Evolutionary conservation across 2,329 filamentous ascomycete species (phyloP).

Genomic region (Chrysoporthe cubensis): DNA sequence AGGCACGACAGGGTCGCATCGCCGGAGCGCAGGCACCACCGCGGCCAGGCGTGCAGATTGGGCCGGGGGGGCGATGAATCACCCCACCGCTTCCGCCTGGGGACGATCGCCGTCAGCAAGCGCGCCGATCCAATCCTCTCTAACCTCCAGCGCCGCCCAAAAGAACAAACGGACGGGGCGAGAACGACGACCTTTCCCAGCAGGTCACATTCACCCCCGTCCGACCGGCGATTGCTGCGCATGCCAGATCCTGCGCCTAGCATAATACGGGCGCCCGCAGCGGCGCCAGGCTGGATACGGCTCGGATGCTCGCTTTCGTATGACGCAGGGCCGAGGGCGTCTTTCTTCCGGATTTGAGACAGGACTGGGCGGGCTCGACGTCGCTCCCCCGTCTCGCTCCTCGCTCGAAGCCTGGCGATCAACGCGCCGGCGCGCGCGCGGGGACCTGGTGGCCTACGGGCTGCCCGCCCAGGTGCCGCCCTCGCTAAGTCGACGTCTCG

Average conservation of each 20-base stretch:
- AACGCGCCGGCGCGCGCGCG: too few relatives aligned
- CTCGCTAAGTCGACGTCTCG: constrained; percentile 5
- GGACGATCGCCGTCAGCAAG: constrained; percentile 2
- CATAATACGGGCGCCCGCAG: constrained; percentile 4
- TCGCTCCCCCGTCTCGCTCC: not conserved
- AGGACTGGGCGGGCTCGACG: not conserved
- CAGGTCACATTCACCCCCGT: not conserved
- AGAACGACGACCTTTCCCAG: not conserved
- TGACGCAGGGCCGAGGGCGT: not conserved
- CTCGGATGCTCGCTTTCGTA: not conserved
- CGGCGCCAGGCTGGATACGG: constrained; percentile 4
- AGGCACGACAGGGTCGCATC: not conserved
- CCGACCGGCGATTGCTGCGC: not conserved
- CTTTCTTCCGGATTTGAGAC: not conserved
- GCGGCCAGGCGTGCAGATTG: not conserved
- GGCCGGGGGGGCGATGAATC: not conserved
- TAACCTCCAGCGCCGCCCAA: not conserved
- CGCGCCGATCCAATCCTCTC: not conserved
- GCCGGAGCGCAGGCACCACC: too few relatives aligned
- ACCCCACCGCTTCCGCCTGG: not conserved
- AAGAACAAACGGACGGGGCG: too few relatives aligned
- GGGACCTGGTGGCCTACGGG: not conserved
- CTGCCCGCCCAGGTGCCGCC: not conserved
- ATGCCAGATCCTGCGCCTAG: not conserved
- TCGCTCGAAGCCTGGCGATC: not conserved